Evolutionary conservation across 768 basidiomycete species (phyloP), one percentile per base, ranked within the genome.

Genomic region (Hebeloma cylindrosporum): DNA sequence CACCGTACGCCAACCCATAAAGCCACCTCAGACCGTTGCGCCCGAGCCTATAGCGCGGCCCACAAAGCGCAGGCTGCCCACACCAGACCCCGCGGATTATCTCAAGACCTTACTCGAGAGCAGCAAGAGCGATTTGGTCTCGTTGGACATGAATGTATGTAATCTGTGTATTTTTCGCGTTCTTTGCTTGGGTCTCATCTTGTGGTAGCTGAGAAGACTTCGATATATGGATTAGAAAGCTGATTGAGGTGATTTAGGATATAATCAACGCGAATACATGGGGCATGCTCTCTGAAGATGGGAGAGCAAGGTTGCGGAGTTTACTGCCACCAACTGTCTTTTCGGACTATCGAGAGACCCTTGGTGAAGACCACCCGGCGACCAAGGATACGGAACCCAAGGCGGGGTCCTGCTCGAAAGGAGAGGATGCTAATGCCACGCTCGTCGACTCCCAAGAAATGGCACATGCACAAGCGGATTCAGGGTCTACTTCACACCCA

Each of bases 61-160:
- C 26, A 14, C 53, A 5, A 68, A 66, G 51, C 61, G 62, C 29
- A 67, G 64, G n/a, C n/a, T n/a, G 33, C 37, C 59, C 4, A 46
- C 60, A 4, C 52, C 59, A 28, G 65, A 64, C 40, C 63, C 64
- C 4, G 63, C 57, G 14, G 62, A 69, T 28, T 61, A 70, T 36
- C 60, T 75, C 18, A 64, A 67, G 13, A 58, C 50, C 26, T 57
- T 80, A 34, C 58, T 80, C 7, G 64, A 73, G 45, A 72, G 67
- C 58, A 59, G 73, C 1, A 75, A 73, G 58, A 80, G 79, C 59
- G 58, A 67, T 13, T 61, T 80, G 7, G 74, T 74, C 7, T 68
- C 60, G 20, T 61, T 77, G 51, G 70, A 80, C 43, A 71, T 80
- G 46, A 66, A 72, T 52, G 80, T 82, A 65, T 62, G 73, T 69